Evolutionary conservation across 148 eudicot species (phyloP).

Genomic region (Cornus suecica): DNA sequence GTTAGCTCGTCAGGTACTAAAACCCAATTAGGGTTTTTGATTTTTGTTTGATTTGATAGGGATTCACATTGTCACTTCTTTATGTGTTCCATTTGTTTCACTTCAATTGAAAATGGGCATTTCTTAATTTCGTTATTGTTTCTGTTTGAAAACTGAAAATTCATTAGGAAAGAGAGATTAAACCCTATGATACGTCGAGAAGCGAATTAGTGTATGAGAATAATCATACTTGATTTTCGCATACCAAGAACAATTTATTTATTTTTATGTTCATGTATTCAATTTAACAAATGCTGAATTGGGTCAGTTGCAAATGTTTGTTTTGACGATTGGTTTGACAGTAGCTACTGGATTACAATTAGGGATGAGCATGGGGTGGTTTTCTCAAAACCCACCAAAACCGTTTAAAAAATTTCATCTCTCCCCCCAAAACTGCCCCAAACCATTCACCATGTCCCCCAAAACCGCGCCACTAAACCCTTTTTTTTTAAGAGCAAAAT

Average conservation of each 20-base stretch:
- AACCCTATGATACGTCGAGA: no score
- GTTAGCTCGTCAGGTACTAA: conserved; percentile 84
- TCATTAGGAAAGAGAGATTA: no score
- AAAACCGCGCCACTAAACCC: no score
- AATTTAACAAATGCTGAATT: not conserved
- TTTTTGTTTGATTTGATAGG: not conserved
- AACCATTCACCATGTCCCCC: no score
- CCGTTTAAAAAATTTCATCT: no score
- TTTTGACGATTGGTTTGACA: not conserved
- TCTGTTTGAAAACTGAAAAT: no score
- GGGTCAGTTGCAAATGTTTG: not conserved
- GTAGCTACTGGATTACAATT: not conserved
- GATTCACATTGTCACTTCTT: conserved; percentile 3
- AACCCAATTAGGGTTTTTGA: not conserved
- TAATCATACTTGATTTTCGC: not conserved
- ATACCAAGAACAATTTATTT: not conserved
- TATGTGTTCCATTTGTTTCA: not conserved
- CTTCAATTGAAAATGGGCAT: not conserved
- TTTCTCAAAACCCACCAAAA: no score
- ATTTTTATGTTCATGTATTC: not conserved
- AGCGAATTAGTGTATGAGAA: no score
- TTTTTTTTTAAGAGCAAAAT: no score
- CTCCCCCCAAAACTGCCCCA: no score
- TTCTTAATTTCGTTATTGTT: no score
- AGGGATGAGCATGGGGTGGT: no score